These are phyloP conservation scores for Phanerodontia chrysosporium DNA, from an alignment of 768 basidiomycete genomes.

Conservation along the genomic window DNA sequence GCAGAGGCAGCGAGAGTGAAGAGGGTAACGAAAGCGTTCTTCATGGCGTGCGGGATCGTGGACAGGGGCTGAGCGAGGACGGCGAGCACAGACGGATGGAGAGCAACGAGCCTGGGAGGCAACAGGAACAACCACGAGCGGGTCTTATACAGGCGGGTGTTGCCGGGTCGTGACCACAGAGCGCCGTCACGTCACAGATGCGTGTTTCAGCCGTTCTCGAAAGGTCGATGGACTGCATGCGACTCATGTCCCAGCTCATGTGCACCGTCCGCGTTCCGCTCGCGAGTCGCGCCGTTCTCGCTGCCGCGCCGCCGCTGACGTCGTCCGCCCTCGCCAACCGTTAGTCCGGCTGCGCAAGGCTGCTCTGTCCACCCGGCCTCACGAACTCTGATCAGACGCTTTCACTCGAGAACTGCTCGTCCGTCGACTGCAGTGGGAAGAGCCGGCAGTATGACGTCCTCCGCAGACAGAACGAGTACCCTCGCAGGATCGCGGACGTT, in stretches of 20 bases:
- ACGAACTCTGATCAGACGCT: too few relatives aligned
- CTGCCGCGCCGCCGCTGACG: neutral
- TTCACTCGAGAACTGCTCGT: neutral
- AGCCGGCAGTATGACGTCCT: too few relatives aligned
- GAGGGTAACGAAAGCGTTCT: slow-evolving; percentile 39
- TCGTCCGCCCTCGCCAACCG: neutral
- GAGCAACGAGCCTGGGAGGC: slow-evolving; percentile 21
- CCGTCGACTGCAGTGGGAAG: too few relatives aligned
- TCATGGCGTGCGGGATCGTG: slow-evolving; percentile 29
- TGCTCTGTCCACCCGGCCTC: neutral
- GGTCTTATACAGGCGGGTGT: slow-evolving; percentile 15
- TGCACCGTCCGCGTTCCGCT: too few relatives aligned
- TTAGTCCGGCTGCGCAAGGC: neutral
- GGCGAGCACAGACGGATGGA: slow-evolving; percentile 25
- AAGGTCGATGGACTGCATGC: slow-evolving; percentile 1
- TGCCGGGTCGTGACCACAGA: slow-evolving; percentile 2
- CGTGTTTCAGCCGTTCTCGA: neutral
- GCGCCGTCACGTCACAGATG: slow-evolving; percentile 7
- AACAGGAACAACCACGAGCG: neutral
- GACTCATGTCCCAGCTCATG: neutral
- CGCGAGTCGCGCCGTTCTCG: too few relatives aligned
- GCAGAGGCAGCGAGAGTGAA: slow-evolving; percentile 38
- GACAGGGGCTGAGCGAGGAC: slow-evolving; percentile 13
- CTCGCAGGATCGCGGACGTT: too few relatives aligned
- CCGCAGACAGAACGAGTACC: neutral